Conservation (phyloP, 441 rosid species). For the Jatropha podagrica region DNA sequence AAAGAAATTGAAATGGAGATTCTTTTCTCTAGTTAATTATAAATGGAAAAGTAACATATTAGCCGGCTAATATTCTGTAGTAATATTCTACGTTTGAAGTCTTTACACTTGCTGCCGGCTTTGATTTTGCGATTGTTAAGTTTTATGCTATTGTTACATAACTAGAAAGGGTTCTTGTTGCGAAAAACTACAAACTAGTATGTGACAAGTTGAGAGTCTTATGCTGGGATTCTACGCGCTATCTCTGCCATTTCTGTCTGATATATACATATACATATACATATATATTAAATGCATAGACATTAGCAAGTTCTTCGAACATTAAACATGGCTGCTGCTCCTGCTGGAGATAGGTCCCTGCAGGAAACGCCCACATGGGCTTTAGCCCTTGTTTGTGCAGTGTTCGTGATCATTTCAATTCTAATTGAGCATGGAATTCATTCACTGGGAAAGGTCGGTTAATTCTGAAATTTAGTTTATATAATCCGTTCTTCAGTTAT, state of each 20-base stretch:
- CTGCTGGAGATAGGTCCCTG: constrained; percentile 38
- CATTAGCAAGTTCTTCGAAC: too few species aligned
- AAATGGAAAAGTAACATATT: neutral
- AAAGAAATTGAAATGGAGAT: too few species aligned
- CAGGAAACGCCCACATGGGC: constrained; percentile 64
- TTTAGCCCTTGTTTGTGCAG: constrained; percentile 47
- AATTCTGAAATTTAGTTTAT: neutral
- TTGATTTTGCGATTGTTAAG: neutral
- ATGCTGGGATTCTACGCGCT: neutral
- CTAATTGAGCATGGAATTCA: constrained; percentile 47
- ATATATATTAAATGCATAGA: too few species aligned
- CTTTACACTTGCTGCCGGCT: constrained; percentile 1
- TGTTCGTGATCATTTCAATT: constrained; percentile 46
- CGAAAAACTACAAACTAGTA: neutral
- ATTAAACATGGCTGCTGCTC: constrained; percentile 32
- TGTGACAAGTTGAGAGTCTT: neutral
- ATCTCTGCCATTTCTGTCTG: neutral
- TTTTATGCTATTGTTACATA: neutral
- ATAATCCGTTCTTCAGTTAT: neutral
- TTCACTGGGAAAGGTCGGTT: constrained; percentile 42
- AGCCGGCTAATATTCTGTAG: constrained; percentile 9
- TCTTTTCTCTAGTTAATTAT: too few species aligned
- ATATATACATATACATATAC: neutral
- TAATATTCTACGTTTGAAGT: neutral
- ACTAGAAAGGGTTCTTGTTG: neutral